A percentile compares a stretch with the other conserved stretches of the same genome.
Evolutionary conservation across 2,329 filamentous ascomycete genomes (phyloP).

Genomic region (Aureobasidium sp.): DNA sequence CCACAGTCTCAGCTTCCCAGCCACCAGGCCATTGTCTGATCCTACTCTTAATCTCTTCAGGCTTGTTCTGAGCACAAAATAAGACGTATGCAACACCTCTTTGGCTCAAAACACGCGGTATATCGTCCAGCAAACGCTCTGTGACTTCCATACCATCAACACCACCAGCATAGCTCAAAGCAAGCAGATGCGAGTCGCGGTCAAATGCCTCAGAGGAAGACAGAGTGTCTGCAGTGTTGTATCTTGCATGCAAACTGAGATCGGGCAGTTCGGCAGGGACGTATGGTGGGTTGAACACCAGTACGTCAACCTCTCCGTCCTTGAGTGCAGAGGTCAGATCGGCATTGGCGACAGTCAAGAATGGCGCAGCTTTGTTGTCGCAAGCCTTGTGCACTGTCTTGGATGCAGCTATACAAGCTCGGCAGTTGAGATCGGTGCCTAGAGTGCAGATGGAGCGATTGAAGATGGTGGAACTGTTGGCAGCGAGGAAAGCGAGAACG

Average conservation of each 20-base stretch:
- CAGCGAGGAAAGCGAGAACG: constrained; percentile 79
- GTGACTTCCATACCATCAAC: constrained; percentile 91
- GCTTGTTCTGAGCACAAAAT: constrained; percentile 84
- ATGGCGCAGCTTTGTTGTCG: constrained; percentile 28
- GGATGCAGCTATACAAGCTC: constrained; percentile 69
- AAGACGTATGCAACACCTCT: constrained; percentile 82
- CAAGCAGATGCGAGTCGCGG: constrained; percentile 72
- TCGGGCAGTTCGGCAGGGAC: constrained; percentile 50
- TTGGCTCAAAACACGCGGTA: constrained; percentile 55
- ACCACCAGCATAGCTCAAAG: constrained; percentile 83
- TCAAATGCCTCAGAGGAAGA: constrained; percentile 47
- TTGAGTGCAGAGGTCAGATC: constrained; percentile 61
- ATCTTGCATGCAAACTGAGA: constrained; percentile 32
- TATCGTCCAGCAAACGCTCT: constrained; percentile 60
- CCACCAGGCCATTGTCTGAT: constrained; percentile 49
- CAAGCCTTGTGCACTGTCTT: constrained; percentile 48
- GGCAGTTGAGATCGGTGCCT: constrained; percentile 75
- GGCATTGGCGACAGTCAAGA: constrained; percentile 58
- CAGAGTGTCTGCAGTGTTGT: constrained; percentile 14
- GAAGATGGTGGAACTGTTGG: constrained; percentile 65
- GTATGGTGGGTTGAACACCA: constrained; percentile 96
- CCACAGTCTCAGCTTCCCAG: constrained; percentile 73
- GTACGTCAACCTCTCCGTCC: constrained; percentile 59
- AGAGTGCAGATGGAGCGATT: constrained; percentile 62
- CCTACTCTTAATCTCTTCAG: constrained; percentile 59